Conservation (phyloP, 1,139 yeast species). For the Pichia sp. region DNA sequence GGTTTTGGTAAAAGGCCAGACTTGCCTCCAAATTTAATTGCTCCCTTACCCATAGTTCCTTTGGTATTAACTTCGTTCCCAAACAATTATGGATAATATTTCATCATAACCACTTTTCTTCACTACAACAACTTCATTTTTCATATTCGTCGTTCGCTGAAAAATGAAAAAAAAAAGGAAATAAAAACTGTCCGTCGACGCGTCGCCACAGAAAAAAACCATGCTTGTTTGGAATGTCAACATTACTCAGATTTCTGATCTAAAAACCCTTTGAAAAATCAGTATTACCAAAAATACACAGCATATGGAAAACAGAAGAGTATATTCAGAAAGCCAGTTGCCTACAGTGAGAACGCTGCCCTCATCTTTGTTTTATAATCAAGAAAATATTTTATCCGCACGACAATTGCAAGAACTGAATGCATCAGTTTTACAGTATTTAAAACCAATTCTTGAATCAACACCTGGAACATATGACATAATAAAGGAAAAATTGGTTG, state of each 20-base stretch:
- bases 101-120: not conserved
- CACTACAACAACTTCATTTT: not conserved
- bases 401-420: constrained; percentile 15
- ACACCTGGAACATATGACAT: constrained; percentile 2
- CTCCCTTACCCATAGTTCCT: constrained; percentile 42
- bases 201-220: not conserved
- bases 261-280: too few relatives aligned
- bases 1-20: constrained; percentile 79
- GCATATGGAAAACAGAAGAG: constrained; percentile 1
- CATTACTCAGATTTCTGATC: not conserved
- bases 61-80: not conserved
- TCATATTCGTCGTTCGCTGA: not conserved
- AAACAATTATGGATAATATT: not conserved
- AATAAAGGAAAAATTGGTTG: not conserved
- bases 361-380: constrained; percentile 2
- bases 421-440: constrained; percentile 15
- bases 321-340: constrained; percentile 8
- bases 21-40: constrained; percentile 53
- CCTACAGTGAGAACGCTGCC: constrained; percentile 7
- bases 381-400: constrained; percentile 9
- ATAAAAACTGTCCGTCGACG: not conserved
- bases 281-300: too few relatives aligned
- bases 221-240: not conserved
- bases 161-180: not conserved
- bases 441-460: constrained; percentile 9